Percentiles rank a stretch among this genome's conserved stretches.
Evolutionary conservation across 805 yeast genomes (phyloP).

Genomic region (Wickerhamiella azymoides): DNA sequence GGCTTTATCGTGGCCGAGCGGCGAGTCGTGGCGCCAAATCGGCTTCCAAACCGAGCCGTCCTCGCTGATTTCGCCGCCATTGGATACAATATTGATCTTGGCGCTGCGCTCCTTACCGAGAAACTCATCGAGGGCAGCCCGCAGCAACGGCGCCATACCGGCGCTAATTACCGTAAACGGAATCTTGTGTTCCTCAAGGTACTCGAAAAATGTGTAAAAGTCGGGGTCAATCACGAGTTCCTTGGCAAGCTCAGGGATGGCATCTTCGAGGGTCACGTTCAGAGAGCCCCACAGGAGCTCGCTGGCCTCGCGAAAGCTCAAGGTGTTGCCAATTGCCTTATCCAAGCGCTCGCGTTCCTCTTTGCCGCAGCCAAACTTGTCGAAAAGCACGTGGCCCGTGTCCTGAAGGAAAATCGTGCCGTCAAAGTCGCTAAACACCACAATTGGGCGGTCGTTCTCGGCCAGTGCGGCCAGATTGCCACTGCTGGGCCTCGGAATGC

Average conservation of each 20-base stretch:
- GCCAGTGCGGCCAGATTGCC: slow-evolving; percentile 19
- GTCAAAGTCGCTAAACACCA: slow-evolving; percentile 29
- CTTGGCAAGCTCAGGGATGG: slow-evolving; percentile 25
- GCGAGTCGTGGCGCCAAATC: slow-evolving; percentile 31
- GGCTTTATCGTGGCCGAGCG: slow-evolving; percentile 34
- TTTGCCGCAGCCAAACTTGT: slow-evolving; percentile 30
- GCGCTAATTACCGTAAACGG: slow-evolving; percentile 33
- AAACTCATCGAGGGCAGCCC: slow-evolving; percentile 30
- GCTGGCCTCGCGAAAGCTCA: slow-evolving; percentile 29
- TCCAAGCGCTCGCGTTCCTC: slow-evolving; percentile 28
- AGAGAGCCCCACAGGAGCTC: slow-evolving; percentile 33
- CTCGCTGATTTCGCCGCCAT: slow-evolving; percentile 27
- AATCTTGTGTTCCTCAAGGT: slow-evolving; percentile 26
- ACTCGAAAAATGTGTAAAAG: slow-evolving; percentile 28
- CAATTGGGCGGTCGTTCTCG: slow-evolving; percentile 20
- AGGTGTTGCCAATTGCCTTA: slow-evolving; percentile 27
- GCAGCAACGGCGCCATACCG: slow-evolving; percentile 30
- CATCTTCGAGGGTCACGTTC: slow-evolving; percentile 28
- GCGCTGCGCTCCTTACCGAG: slow-evolving; percentile 27
- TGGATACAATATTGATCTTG: slow-evolving; percentile 29
- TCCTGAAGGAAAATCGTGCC: slow-evolving; percentile 34
- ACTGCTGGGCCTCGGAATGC: slow-evolving; percentile 20
- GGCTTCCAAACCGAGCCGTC: slow-evolving; percentile 30
- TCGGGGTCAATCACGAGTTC: slow-evolving; percentile 29
- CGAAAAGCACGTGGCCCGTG: slow-evolving; percentile 34